Conservation (phyloP, 192 early-diverging fungal species). For the Spinellus fusiger region DNA sequence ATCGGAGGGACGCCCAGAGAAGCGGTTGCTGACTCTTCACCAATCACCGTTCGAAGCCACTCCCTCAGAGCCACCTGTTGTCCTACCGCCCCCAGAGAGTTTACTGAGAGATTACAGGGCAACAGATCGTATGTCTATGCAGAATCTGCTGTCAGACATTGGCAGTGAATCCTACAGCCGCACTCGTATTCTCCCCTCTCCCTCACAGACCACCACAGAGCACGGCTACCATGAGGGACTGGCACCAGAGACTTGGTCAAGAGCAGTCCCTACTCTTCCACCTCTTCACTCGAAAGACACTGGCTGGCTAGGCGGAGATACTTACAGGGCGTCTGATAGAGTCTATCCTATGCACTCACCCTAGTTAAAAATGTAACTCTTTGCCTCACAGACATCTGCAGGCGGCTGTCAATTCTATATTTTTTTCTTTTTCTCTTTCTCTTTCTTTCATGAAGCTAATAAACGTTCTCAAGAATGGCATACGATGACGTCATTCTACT, state of each 20-base stretch:
- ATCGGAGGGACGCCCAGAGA: not conserved
- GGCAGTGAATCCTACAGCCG: not conserved
- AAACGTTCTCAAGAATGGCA: too few relatives aligned
- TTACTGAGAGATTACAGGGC: not conserved
- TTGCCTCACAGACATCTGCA: not conserved
- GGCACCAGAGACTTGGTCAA: not conserved
- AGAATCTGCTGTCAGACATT: not conserved
- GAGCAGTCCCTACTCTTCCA: not conserved
- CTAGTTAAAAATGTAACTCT: not conserved
- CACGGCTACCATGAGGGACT: not conserved
- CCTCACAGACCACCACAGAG: not conserved
- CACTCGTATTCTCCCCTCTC: not conserved
- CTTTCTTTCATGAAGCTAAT: not conserved
- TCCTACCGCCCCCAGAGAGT: not conserved
- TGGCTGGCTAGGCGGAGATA: not conserved
- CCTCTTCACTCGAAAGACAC: not conserved
- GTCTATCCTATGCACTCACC: not conserved
- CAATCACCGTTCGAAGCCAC: not conserved
- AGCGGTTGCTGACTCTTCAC: not conserved
- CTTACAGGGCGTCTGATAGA: not conserved
- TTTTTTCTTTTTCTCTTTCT: not conserved
- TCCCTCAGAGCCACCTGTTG: not conserved
- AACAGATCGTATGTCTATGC: slow-evolving; percentile 8
- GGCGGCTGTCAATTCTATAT: not conserved
- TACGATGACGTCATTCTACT: too few relatives aligned